phyloP scores from a whole-genome alignment of 345 rosid species.

The Populus euphratica region DNA sequence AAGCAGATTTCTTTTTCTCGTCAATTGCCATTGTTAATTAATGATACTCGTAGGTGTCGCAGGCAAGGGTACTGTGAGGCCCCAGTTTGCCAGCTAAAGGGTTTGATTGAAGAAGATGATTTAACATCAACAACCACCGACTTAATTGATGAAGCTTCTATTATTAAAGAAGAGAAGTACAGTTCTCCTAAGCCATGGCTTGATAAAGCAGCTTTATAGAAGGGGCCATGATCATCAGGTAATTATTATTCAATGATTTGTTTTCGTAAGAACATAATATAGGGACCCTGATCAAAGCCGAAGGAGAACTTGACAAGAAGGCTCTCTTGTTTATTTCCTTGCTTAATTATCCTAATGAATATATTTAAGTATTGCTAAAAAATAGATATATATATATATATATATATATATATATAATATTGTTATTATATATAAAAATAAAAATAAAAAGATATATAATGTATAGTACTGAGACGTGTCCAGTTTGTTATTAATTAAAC shows the following conservation, averaged over 20 bases:
- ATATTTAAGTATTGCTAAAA: neutral
- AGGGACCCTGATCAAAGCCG: neutral
- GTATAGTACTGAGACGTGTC: too few species aligned
- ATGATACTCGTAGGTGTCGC: neutral
- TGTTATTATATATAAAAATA: too few species aligned
- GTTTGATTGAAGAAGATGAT: slow-evolving; percentile 31
- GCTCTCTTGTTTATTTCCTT: neutral
- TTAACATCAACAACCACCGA: slow-evolving; percentile 19
- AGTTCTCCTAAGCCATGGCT: slow-evolving; percentile 7
- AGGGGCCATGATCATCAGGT: slow-evolving; percentile 12
- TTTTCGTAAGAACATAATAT: neutral
- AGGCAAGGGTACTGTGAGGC: slow-evolving; percentile 1
- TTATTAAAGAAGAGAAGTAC: slow-evolving; percentile 1
- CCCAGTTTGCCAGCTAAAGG: slow-evolving; percentile 27
- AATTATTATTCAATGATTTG: slow-evolving; percentile 33
- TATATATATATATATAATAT: neutral
- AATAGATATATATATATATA: neutral
- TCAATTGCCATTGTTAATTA: neutral
- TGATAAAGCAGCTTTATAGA: slow-evolving; percentile 27
- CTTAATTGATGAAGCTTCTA: slow-evolving; percentile 15
- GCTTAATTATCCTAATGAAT: neutral
- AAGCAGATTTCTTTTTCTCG: neutral
- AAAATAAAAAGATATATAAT: neutral
- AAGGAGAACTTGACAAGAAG: neutral
- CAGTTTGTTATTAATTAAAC: too few species aligned